Conservation (phyloP, 306 rosid genomes). For the Medicago lupulina region DNA sequence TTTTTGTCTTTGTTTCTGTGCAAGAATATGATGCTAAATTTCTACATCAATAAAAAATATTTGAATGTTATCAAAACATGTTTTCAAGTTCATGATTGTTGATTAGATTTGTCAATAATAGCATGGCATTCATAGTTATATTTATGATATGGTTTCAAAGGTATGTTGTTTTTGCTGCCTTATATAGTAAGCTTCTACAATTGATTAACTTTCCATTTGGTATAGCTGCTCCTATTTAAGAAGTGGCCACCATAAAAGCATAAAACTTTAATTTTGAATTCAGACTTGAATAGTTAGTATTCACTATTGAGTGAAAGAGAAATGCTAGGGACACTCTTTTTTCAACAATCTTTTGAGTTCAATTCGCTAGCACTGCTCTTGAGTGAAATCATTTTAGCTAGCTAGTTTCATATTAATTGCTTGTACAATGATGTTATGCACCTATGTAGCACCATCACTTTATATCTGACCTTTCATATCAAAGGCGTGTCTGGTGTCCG, state of each 20-base stretch:
- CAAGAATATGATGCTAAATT: too few species aligned
- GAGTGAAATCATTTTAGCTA: background rate
- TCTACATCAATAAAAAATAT: background rate
- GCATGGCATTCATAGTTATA: background rate
- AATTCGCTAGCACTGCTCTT: too few species aligned
- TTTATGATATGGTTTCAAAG: background rate
- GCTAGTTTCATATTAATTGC: background rate
- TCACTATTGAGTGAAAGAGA: background rate
- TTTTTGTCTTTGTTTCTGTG: too few species aligned
- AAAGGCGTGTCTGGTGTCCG: background rate
- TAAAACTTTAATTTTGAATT: too few species aligned
- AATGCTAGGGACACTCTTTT: too few species aligned
- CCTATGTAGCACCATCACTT: background rate
- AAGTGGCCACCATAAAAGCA: too few species aligned
- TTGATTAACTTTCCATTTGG: background rate
- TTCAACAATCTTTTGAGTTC: too few species aligned
- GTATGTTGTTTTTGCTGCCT: background rate
- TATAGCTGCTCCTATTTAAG: too few species aligned
- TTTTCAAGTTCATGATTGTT: background rate
- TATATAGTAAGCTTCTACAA: background rate
- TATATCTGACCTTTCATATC: too few species aligned
- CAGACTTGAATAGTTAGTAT: too few species aligned
- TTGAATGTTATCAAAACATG: background rate
- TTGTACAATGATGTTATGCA: background rate
- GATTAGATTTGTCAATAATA: background rate